Evolutionary conservation across 257 asterid species (phyloP), one percentile per base, ranked within the genome.

Genomic region (Paraleonurus japonicus): DNA sequence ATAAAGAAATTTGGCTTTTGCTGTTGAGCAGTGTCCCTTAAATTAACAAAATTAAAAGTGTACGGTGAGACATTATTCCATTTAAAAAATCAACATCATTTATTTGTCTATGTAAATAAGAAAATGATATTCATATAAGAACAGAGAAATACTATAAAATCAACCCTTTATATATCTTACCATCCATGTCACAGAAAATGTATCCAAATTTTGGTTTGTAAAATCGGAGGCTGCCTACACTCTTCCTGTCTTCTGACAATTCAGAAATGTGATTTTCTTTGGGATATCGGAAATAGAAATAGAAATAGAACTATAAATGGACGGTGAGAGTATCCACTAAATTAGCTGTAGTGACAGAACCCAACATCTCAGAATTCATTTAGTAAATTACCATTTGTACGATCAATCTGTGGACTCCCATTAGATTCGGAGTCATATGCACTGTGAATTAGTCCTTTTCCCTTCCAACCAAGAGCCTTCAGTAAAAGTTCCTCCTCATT

Each of bases 161-260:
- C 51, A 71, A 53, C 69, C 26, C 37, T 6, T 48, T n/a, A 10
- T 69, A 67, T 61, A 70, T 76, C 92, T 67, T 79, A 95, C 99
- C 99, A 85, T 95, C 99, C 99, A 95, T 89, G 82, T 95, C 99
- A 69, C 99, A 95, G 79, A 95, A 95, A 84, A 95, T 87, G 82
- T 85, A 88, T 76, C 82, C 79, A 77, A 85, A 95, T 81, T 92
- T 91, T 70, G 99, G 99, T 80, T 72, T 86, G 90, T 95, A 91
- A 82, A 95, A 95, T 22, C 96, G 98, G 71, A 91, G 98, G 81
- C 95, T 82, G 81, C 99, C 97, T 80, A 75, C 97, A 84, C 75
- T 89, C 87, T 88, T 95, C 96, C 99, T 95, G 97, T 87, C 99
- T 95, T 91, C 88, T 86, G 89, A 87, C 87, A 95, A 85, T 78